A percentile compares a stretch with the other conserved stretches of the same genome.
Conservation (phyloP, 2,329 filamentous ascomycete genomes). For the Fusarium equiseti region DNA sequence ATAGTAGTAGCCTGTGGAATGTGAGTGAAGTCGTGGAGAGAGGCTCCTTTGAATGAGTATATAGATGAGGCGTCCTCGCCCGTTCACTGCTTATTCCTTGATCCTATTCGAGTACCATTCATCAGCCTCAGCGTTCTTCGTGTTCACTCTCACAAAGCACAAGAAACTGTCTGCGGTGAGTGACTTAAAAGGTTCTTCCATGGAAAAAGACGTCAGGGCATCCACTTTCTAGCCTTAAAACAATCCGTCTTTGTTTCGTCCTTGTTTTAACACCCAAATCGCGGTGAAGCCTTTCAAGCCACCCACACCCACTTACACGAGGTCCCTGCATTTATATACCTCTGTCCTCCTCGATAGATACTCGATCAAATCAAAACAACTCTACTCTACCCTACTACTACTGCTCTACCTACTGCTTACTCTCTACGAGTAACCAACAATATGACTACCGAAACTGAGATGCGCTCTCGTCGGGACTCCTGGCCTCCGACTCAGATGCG, state of each 20-base stretch:
- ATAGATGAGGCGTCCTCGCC: slow-evolving; percentile 37
- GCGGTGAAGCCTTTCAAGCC: slow-evolving; percentile 30
- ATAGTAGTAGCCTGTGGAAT: slow-evolving; percentile 31
- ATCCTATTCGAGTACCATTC: slow-evolving; percentile 12
- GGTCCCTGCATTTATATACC: slow-evolving; percentile 14
- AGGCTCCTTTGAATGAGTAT: slow-evolving; percentile 29
- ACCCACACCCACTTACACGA: slow-evolving; percentile 35
- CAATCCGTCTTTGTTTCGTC: slow-evolving; percentile 38
- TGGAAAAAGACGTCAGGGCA: slow-evolving; percentile 38
- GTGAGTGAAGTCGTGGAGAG: slow-evolving; percentile 17
- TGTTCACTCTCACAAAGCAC: slow-evolving; percentile 27
- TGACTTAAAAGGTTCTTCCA: slow-evolving; percentile 40
- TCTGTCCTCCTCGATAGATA: slow-evolving; percentile 12
- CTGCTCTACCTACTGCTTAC: not conserved
- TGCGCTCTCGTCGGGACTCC: slow-evolving; percentile 58
- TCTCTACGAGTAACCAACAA: slow-evolving; percentile 6
- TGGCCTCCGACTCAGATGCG: slow-evolving; percentile 66
- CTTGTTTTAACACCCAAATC: slow-evolving; percentile 35
- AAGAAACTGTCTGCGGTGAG: slow-evolving; percentile 40
- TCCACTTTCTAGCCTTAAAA: slow-evolving; percentile 39
- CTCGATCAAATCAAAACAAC: slow-evolving; percentile 4
- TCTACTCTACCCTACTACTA: not conserved
- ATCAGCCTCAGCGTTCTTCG: slow-evolving; percentile 29
- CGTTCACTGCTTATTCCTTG: slow-evolving; percentile 3
- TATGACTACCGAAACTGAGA: slow-evolving; percentile 54